These are phyloP conservation scores for Rubia balearica DNA, from an alignment of 305 asterid genomes.

Conservation along the genomic window DNA sequence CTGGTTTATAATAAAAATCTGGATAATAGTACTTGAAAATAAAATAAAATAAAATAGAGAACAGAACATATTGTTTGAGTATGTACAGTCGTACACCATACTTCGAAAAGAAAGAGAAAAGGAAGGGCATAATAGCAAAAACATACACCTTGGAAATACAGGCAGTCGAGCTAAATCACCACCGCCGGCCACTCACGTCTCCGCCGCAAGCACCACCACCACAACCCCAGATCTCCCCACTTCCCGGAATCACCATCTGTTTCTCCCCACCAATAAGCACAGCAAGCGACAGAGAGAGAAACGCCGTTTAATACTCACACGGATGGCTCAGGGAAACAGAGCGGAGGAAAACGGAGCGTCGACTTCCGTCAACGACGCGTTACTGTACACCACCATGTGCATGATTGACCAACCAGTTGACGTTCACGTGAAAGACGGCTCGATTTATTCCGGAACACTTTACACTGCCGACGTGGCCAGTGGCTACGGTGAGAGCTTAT, in stretches of 20 bases:
- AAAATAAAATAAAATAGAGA: too few species aligned
- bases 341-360: constrained; percentile 39
- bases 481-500: constrained; percentile 47
- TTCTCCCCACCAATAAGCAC: neutral
- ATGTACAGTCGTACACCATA: too few species aligned
- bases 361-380: constrained; percentile 41
- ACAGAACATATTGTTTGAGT: too few species aligned
- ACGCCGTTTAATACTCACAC: neutral
- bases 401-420: constrained; percentile 69
- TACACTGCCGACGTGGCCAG: constrained; percentile 61
- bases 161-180: neutral
- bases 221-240: constrained; percentile 29
- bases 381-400: constrained; percentile 61
- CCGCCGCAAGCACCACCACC: constrained; percentile 2
- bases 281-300: neutral
- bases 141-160: constrained; percentile 3
- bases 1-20: too few species aligned
- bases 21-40: too few species aligned
- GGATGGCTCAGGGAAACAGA: constrained; percentile 56
- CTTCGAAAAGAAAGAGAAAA: neutral
- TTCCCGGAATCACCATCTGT: neutral
- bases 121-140: constrained; percentile 6
- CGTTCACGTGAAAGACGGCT: constrained; percentile 75
- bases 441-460: constrained; percentile 73
- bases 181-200: neutral